phyloP scores from a whole-genome alignment of 148 eudicot species.

The Polygonum aviculare region DNA sequence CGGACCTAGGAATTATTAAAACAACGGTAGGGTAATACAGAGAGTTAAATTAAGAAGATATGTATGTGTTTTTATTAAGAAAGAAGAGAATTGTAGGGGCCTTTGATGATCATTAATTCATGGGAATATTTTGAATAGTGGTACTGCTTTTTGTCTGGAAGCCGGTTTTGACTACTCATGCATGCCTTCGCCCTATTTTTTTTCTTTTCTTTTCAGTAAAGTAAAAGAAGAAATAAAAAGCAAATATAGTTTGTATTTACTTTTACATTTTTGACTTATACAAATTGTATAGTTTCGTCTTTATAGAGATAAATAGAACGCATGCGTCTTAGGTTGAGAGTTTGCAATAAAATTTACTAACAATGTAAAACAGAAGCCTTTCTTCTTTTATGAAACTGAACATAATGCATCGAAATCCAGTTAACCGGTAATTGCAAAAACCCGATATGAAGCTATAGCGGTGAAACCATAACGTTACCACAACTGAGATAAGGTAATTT shows the following conservation, averaged over 20 bases:
- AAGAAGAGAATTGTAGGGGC: neutral
- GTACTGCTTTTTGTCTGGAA: conserved; percentile 10
- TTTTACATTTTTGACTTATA: conserved; percentile 5
- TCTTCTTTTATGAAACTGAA: too few relatives aligned
- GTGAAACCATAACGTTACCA: too few relatives aligned
- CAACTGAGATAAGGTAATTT: too few relatives aligned
- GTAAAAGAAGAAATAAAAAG: neutral
- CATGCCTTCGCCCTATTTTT: conserved; percentile 5
- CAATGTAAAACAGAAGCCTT: too few relatives aligned
- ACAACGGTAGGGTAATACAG: too few relatives aligned
- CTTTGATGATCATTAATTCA: neutral
- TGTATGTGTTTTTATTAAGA: neutral
- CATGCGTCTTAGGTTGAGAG: neutral
- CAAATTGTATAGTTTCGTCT: neutral
- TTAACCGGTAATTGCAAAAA: too few relatives aligned
- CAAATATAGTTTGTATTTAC: conserved; percentile 3
- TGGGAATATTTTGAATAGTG: conserved; percentile 11
- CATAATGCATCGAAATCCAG: too few relatives aligned
- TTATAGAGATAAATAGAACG: neutral
- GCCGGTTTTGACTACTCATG: conserved; percentile 12
- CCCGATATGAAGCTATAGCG: too few relatives aligned
- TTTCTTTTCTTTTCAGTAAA: conserved; percentile 9
- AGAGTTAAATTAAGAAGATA: too few relatives aligned
- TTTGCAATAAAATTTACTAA: neutral
- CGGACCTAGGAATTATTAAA: too few relatives aligned